These are phyloP conservation scores for Beta corolliflora DNA, from an alignment of 179 eudicot species.

Conservation along the genomic window DNA sequence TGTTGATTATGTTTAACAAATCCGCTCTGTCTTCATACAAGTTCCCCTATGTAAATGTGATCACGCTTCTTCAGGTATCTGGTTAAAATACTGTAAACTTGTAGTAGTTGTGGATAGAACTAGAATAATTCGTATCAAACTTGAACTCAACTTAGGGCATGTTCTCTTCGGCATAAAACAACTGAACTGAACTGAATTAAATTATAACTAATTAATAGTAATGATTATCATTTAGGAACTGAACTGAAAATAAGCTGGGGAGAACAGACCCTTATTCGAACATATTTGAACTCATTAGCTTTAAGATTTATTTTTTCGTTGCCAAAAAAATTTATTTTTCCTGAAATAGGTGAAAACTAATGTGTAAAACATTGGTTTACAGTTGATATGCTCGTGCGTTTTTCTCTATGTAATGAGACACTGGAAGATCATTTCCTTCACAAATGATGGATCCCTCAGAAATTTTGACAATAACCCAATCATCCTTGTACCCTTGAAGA, in stretches of 20 bases:
- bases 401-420: conserved; percentile 69
- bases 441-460: conserved; percentile 42
- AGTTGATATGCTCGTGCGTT: conserved; percentile 81
- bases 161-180: no score
- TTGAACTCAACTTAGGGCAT: neutral
- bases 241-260: no score
- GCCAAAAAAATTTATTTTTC: no score
- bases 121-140: neutral
- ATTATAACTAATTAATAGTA: no score
- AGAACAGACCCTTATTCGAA: no score
- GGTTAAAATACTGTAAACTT: no score
- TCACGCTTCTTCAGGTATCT: conserved; percentile 88
- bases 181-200: no score
- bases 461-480: conserved; percentile 33
- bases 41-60: conserved; percentile 91
- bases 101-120: neutral
- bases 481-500: conserved; percentile 59
- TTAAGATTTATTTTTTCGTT: no score
- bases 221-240: no score
- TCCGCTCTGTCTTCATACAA: conserved; percentile 89
- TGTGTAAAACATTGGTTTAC: conserved; percentile 20
- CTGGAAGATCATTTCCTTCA: conserved; percentile 71
- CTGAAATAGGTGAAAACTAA: neutral
- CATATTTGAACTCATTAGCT: no score
- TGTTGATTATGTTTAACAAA: conserved; percentile 85